Evolutionary conservation across 2,329 filamentous ascomycete species (phyloP).

Genomic region (Colletotrichum lindemuthianum): DNA sequence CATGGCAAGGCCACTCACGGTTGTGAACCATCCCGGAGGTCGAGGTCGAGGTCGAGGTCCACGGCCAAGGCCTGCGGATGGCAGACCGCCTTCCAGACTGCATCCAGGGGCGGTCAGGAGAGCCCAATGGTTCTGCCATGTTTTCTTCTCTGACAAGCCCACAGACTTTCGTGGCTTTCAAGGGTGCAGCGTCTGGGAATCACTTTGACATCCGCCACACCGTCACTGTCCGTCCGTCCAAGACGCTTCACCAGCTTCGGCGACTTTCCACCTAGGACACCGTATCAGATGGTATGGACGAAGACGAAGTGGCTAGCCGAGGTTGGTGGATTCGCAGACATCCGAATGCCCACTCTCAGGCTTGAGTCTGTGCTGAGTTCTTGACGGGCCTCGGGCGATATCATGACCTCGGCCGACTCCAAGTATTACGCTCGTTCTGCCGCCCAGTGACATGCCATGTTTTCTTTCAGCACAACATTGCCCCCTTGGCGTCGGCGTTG

Average conservation of each 20-base stretch:
- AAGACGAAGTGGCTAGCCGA: background rate
- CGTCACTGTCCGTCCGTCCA: background rate
- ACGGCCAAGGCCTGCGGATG: background rate
- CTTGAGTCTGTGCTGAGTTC: too few relatives aligned
- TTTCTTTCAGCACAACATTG: background rate
- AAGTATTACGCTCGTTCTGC: background rate
- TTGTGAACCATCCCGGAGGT: background rate
- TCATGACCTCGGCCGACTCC: background rate
- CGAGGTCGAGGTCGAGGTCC: background rate
- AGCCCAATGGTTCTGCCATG: constrained; percentile 26
- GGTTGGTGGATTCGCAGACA: background rate
- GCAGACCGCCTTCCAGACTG: constrained; percentile 27
- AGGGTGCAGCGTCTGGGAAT: constrained; percentile 2
- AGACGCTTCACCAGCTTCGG: background rate
- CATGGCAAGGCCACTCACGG: background rate
- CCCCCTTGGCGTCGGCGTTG: constrained; percentile 15
- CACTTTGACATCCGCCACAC: background rate
- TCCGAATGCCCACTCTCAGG: background rate
- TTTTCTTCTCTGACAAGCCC: constrained; percentile 8
- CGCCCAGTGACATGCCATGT: constrained; percentile 10
- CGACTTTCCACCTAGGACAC: background rate
- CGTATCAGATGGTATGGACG: background rate
- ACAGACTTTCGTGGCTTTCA: background rate
- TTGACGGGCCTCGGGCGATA: background rate
- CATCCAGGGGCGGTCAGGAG: background rate